phyloP scores from a whole-genome alignment of 2,329 filamentous ascomycete species.

The Neoarthrinium moseri region DNA sequence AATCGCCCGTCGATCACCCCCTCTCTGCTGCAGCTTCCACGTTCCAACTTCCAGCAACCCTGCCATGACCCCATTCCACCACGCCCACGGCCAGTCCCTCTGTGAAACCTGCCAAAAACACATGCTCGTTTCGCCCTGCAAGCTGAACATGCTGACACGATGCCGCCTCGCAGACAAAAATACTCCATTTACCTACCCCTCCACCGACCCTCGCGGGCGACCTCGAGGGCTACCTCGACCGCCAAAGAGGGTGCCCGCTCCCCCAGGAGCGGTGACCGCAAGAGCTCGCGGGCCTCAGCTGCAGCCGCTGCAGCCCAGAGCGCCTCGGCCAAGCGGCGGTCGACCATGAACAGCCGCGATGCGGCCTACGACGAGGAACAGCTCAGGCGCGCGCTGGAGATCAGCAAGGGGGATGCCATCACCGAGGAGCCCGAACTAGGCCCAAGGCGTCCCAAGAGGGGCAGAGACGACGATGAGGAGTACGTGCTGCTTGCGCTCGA shows the following conservation, averaged over 20 bases:
- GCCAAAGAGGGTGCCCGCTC: conserved; percentile 60
- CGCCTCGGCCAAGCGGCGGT: conserved; percentile 73
- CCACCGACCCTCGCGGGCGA: conserved; percentile 53
- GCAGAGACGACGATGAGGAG: conserved; percentile 92
- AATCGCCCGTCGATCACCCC: conserved; percentile 10
- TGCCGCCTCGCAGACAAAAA: conserved; percentile 50
- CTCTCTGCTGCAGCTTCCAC: neutral
- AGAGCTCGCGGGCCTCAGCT: conserved; percentile 51
- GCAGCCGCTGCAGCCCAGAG: conserved; percentile 40
- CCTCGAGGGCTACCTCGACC: conserved; percentile 63
- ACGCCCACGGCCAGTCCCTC: neutral
- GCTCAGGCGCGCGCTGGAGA: conserved; percentile 84
- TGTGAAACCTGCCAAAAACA: too few species aligned
- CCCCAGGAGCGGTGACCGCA: conserved; percentile 51
- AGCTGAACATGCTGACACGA: conserved; percentile 41
- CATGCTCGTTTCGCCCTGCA: too few species aligned
- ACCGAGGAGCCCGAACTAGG: conserved; percentile 50
- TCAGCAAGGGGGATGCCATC: conserved; percentile 80
- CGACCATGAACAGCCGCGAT: conserved; percentile 95
- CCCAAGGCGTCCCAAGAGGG: conserved; percentile 73
- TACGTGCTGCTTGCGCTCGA: conserved; percentile 52
- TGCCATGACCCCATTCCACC: neutral
- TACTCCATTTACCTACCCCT: conserved; percentile 66
- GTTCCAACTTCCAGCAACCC: neutral
- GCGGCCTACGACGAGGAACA: conserved; percentile 95